Evolutionary conservation across 2,329 filamentous ascomycete species (phyloP), one percentile per base, ranked within the genome.

Genomic region (Cryphonectria carpinicola): DNA sequence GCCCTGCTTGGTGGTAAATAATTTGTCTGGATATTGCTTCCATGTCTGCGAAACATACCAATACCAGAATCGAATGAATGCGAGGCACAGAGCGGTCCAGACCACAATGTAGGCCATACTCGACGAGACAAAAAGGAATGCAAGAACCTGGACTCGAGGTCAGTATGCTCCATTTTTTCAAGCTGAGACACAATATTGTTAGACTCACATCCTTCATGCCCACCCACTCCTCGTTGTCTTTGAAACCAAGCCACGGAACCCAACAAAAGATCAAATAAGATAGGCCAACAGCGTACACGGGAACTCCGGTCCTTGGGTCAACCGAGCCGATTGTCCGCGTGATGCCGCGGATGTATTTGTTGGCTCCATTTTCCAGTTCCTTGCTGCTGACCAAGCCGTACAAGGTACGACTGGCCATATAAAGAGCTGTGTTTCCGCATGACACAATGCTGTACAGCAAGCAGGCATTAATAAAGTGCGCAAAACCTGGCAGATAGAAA

Each of bases 81-180:
- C 66, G 22, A 71, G 10, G 19, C 70, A 71, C 6, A 71, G 37
- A 17, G 58, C 49, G 10, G 46, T 13, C 70, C 70, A 71, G 17
- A 71, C 70, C 37, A 69, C 62, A 37, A 71, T 52, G 13, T 60
- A 71, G 5, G 70, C 70, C 66, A 69, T 71, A 22, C 70, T 71
- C 3, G 70, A 71, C n/a, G 70, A 66, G 17, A 71, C 54, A 8
- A 71, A 71, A n/a, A 71, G 67, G 7, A 71, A 71, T 43, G 65
- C 54, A 17, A 61, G 68, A 14, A 69, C 52, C 70, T 71, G 8
- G 22, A 25, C 4, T 39, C 2, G 14, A 4, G 3, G 35, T 62
- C 28, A 68, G 43, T 32, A 41, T 25, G 10, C 4, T 11, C 4
- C n/a, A 11, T 6, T 32, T 6, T 32, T 11, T 8, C 37, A 4